These are phyloP conservation scores for Saturnispora quitensis DNA, from an alignment of 805 yeast species.

Conservation along the genomic window DNA sequence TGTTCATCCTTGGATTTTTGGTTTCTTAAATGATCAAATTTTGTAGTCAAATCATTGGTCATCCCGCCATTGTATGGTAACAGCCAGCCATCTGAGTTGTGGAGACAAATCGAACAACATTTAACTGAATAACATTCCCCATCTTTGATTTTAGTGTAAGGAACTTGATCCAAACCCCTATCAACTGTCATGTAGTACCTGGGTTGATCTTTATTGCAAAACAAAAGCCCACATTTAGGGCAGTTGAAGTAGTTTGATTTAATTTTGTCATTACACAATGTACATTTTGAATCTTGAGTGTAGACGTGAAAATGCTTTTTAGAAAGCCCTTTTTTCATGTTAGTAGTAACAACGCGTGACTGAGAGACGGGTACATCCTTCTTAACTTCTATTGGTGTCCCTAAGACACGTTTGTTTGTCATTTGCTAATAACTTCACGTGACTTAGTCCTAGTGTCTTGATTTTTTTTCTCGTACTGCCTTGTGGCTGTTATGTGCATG, in stretches of 20 bases:
- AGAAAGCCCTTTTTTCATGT: background rate
- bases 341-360: background rate
- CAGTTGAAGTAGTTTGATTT: slow-evolving; percentile 14
- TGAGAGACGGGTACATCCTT: background rate
- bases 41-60: slow-evolving; percentile 9
- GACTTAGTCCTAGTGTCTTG: background rate
- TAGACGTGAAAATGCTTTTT: slow-evolving; percentile 2
- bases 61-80: slow-evolving; percentile 27
- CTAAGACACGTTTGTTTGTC: slow-evolving; percentile 20
- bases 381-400: slow-evolving; percentile 3
- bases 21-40: slow-evolving; percentile 36
- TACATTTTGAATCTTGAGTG: slow-evolving; percentile 35
- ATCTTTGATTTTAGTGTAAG: slow-evolving; percentile 57
- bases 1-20: slow-evolving; percentile 26
- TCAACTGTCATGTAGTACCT: slow-evolving; percentile 31
- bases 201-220: slow-evolving; percentile 8
- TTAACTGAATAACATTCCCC: slow-evolving; percentile 54
- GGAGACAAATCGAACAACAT: slow-evolving; percentile 59
- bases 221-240: slow-evolving; percentile 27
- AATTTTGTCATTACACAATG: slow-evolving; percentile 60
- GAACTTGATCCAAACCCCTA: slow-evolving; percentile 63
- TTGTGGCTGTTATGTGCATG: background rate
- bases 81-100: slow-evolving; percentile 41
- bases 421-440: slow-evolving; percentile 7
- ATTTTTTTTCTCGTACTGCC: background rate